Evolutionary conservation across 441 rosid genomes (phyloP).

Genomic region (Eruca vesicaria): DNA sequence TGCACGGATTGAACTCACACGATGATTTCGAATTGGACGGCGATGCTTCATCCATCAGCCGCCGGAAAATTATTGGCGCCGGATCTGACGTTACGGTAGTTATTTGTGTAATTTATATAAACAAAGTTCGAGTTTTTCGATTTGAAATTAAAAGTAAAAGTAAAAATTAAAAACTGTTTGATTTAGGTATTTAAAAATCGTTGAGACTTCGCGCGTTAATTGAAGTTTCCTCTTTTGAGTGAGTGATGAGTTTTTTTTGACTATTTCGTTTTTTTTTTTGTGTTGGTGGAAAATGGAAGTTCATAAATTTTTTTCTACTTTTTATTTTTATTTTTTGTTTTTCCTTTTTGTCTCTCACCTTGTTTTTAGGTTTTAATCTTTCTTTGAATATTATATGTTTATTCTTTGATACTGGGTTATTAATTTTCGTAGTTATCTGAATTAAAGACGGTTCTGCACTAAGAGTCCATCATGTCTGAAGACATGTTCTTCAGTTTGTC

Average conservation of each 20-base stretch:
- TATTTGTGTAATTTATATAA: neutral
- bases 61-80: slow-evolving; percentile 36
- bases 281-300: slow-evolving; percentile 31
- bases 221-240: slow-evolving; percentile 29
- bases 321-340: neutral
- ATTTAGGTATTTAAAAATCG: neutral
- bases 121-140: neutral
- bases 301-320: slow-evolving; percentile 31
- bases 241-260: slow-evolving; percentile 44
- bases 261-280: slow-evolving; percentile 39
- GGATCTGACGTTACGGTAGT: slow-evolving; percentile 65
- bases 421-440: slow-evolving; percentile 31
- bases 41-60: slow-evolving; percentile 37
- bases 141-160: neutral
- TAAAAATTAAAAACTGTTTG: neutral
- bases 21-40: slow-evolving; percentile 24
- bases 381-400: slow-evolving; percentile 22
- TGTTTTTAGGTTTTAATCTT: neutral
- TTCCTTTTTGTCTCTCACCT: too few relatives aligned
- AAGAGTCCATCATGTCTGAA: slow-evolving; percentile 42
- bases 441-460: slow-evolving; percentile 38
- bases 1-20: slow-evolving; percentile 55
- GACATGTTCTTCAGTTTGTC: slow-evolving; percentile 58
- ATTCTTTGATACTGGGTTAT: slow-evolving; percentile 38
- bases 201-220: slow-evolving; percentile 51